Percentiles rank a stretch among this genome's conserved stretches.
phyloP scores from a whole-genome alignment of 2,329 filamentous ascomycete species.

The Aspergillus ochraceoroseus region DNA sequence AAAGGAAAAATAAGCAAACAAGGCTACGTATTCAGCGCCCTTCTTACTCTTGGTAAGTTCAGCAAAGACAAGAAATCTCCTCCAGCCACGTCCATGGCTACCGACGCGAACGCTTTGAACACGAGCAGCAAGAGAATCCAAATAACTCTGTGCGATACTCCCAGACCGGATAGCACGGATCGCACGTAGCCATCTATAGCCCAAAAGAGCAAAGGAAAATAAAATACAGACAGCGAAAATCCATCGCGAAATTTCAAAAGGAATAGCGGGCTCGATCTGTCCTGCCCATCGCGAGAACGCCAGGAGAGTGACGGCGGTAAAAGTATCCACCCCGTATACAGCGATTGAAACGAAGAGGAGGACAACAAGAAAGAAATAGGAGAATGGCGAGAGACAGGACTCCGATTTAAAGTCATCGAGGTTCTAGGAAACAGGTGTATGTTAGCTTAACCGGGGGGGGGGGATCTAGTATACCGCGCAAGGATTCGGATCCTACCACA shows the following conservation, averaged over 20 bases:
- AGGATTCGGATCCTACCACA: slow-evolving; percentile 56
- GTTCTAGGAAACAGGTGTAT: slow-evolving; percentile 39
- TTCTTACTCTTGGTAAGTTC: slow-evolving; percentile 88
- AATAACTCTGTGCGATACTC: slow-evolving; percentile 84
- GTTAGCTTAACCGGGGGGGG: slow-evolving; percentile 10
- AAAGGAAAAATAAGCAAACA: slow-evolving; percentile 85
- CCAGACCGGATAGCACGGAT: slow-evolving; percentile 74
- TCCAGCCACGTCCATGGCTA: slow-evolving; percentile 68
- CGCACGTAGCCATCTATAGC: slow-evolving; percentile 74
- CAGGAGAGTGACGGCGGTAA: slow-evolving; percentile 86
- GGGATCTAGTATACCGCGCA: background rate
- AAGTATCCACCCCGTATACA: slow-evolving; percentile 85
- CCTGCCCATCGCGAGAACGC: slow-evolving; percentile 86
- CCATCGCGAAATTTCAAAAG: slow-evolving; percentile 79
- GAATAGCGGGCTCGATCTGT: slow-evolving; percentile 71
- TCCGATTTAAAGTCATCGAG: slow-evolving; percentile 74
- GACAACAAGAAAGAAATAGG: slow-evolving; percentile 80
- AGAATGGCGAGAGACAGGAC: slow-evolving; percentile 70
- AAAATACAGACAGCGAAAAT: slow-evolving; percentile 93
- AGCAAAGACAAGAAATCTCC: slow-evolving; percentile 85
- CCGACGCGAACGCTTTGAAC: slow-evolving; percentile 77
- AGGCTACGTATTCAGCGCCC: slow-evolving; percentile 80
- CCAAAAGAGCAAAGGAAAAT: slow-evolving; percentile 76
- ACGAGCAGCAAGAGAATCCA: slow-evolving; percentile 79
- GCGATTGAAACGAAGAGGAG: slow-evolving; percentile 72